Base-by-base conservation (phyloP, 73 alveolate species). In the Tetrahymena thermophila region DNA sequence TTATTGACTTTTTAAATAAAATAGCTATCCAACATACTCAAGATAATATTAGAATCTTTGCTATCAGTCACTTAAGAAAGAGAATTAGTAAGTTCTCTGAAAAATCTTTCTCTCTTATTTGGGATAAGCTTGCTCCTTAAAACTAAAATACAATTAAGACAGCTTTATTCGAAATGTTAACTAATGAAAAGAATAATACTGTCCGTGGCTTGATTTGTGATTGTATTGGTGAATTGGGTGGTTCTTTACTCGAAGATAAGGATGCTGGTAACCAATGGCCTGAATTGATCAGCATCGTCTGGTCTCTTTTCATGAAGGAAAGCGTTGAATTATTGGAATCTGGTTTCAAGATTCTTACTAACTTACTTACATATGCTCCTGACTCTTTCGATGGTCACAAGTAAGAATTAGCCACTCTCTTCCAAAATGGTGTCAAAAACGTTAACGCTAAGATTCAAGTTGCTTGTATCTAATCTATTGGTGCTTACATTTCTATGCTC, bases 211-310 rank as follows among this genome's bases (percentile, higher is more conserved):
- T 94, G 96, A 55, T 98, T 16, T 96, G 99, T 94, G 98, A 98
- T 56, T 57, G 97, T 71, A 96, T 98, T 85, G 97, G 98, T 55
- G 99, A 98, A 95, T 35, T 95, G 35, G 97, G 96, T 85, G 97
- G 97, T 55, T 95, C 97, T 35, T 93, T 85, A 40, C 94, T 50
- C 11, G 97, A 95, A 95, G 95, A 95, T 34, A 71, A 71, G 89
- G 97, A 95, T 35, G 55, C 95, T 19, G 94, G 94, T 71, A 95
- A 95, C 84, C n/a, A 34, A 71, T 95, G 97, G 97, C 97, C 97
- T 85, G 94, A 85, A 23, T 84, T 95, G 44, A 42, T 95, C 42
- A 42, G 85, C 93, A 95, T 94, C 40, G 50, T 95, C 44, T 95
- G 97, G 97, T 50, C 93, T 85, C 94, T 95, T 85, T 95, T 95